Evolutionary conservation across 257 asterid species (phyloP), one percentile per base, ranked within the genome.

Genomic region (Nicotiana sylvestris): DNA sequence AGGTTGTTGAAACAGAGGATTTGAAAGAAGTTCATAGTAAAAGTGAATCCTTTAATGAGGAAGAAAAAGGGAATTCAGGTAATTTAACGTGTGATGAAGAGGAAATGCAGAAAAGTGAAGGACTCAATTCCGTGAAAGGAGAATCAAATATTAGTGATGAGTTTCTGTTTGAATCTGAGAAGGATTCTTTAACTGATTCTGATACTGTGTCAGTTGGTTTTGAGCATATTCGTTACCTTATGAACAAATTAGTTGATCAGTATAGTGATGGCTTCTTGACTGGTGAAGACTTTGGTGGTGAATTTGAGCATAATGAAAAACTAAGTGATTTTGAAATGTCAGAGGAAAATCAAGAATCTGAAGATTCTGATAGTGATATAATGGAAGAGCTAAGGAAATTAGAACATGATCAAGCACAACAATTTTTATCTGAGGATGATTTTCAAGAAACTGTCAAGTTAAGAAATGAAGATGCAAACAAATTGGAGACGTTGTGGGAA

Each of bases 401-500:
- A 29, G 5, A 70, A 83, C 29, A 62, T 56, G 39, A 76, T 49
- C 16, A 51, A 49, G 58, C 80, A 81, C 32, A 81, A 0, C 77
- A 37, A 9, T 95, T 90, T 81, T 68, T 89, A 66, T 78, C 87
- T 0, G 91, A 88, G 77, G 74, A 83, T 7, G 91, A 89, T 84
- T 90, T 91, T 65, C 56, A 57, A 17, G 87, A 86, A 30, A 87
- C 84, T 70, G 32, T 39, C 3, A 72, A 57, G 81, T 69, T 86
- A n/a, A 79, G 87, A 30, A 92, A 86, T 16, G 83, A 82, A 7
- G 96, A 95, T 81, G 80, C 83, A 9, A 90, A 88, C 85, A 88
- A 90, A 10, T 76, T 93, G 86, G 99, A 95, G 81, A 85, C 94
- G 0, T 85, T 96, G 64, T 94, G 98, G 99, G 99, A 96, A 72